Conservation (phyloP, 2,329 filamentous ascomycete genomes). For the Fusarium transvaalense region DNA sequence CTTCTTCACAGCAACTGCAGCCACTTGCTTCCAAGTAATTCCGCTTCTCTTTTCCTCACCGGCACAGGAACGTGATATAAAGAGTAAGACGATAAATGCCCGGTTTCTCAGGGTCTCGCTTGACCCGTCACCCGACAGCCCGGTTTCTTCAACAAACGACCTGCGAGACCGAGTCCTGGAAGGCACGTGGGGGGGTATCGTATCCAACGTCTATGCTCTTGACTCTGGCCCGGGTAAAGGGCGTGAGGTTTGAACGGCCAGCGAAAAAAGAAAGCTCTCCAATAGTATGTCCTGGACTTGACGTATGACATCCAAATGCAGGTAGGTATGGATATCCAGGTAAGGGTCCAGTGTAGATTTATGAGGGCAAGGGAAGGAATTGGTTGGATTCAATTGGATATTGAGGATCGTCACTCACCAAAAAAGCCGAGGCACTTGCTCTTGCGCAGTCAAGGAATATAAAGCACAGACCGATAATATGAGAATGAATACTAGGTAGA, state of each 20-base stretch:
- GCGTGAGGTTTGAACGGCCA: slow-evolving; percentile 25
- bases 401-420: slow-evolving; percentile 35
- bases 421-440: slow-evolving; percentile 40
- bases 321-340: slow-evolving; percentile 14
- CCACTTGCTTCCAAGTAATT: slow-evolving; percentile 21
- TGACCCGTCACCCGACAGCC: slow-evolving; percentile 42
- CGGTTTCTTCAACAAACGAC: slow-evolving; percentile 24
- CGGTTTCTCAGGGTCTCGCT: slow-evolving; percentile 35
- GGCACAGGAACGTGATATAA: slow-evolving; percentile 33
- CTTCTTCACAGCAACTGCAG: slow-evolving; percentile 19
- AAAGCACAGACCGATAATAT: slow-evolving; percentile 27
- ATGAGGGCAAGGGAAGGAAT: slow-evolving; percentile 24
- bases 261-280: slow-evolving; percentile 8
- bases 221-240: slow-evolving; percentile 16
- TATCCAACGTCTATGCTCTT: slow-evolving; percentile 24
- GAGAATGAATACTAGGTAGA: not conserved
- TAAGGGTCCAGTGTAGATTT: slow-evolving; percentile 30
- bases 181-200: slow-evolving; percentile 45
- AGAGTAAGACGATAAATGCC: slow-evolving; percentile 43
- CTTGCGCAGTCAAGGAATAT: slow-evolving; percentile 8
- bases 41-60: slow-evolving; percentile 23
- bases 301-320: slow-evolving; percentile 24
- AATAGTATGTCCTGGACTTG: slow-evolving; percentile 4
- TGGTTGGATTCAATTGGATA: slow-evolving; percentile 27
- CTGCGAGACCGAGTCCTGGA: slow-evolving; percentile 39